phyloP scores from a whole-genome alignment of 1,139 yeast species.

The Saccharomycopsis hybrid region DNA sequence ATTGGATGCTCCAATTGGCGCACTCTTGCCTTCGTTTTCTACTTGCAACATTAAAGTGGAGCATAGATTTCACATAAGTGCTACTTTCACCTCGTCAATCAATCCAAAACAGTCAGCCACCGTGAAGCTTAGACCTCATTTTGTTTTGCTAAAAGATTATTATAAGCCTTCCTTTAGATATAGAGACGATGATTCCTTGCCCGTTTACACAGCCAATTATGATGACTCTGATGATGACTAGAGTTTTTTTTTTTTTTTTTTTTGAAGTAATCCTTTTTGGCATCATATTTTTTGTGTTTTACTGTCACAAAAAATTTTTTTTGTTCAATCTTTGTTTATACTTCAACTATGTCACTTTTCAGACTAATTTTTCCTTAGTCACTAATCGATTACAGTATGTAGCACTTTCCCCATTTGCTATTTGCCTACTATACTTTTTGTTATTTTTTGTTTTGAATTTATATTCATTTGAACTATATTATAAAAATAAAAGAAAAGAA shows the following conservation, averaged over 20 bases:
- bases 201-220: constrained; percentile 10
- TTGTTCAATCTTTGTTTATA: not conserved
- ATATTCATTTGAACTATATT: no score
- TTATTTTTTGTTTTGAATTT: no score
- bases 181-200: constrained; percentile 13
- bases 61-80: constrained; percentile 16
- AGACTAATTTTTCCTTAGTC: not conserved
- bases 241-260: not conserved
- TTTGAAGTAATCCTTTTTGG: not conserved
- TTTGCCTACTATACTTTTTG: no score
- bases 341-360: not conserved
- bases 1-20: constrained; percentile 5
- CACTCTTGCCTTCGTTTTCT: constrained; percentile 16
- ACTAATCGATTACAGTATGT: no score
- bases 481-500: no score
- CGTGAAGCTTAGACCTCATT: constrained; percentile 13
- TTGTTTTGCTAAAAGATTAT: constrained; percentile 17
- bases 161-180: not conserved
- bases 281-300: not conserved
- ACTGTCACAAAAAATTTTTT: not conserved
- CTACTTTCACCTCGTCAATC: constrained; percentile 10
- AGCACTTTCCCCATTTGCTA: no score
- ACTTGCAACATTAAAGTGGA: constrained; percentile 17
- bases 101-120: constrained; percentile 12
- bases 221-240: constrained; percentile 8